A percentile compares a stretch with the other conserved stretches of the same genome.
Evolutionary conservation across 2,329 filamentous ascomycete genomes (phyloP).

Genomic region (Paracorniculantispora psalliotae): DNA sequence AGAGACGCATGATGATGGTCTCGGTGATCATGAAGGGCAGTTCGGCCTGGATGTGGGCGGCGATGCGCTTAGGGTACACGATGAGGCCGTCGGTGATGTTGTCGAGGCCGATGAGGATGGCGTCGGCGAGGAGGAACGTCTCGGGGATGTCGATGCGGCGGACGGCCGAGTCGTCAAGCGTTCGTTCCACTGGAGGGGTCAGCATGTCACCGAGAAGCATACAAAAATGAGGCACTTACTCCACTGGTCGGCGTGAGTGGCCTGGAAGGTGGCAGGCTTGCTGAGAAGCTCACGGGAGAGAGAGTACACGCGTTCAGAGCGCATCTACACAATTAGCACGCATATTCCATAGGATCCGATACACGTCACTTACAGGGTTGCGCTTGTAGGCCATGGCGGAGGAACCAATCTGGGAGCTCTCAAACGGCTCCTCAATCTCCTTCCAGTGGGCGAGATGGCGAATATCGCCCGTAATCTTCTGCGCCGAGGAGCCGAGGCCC

Average conservation of each 20-base stretch:
- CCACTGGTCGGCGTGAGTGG: conserved; percentile 30
- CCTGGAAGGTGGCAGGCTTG: conserved; percentile 30
- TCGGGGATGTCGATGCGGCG: conserved; percentile 62
- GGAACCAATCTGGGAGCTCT: conserved; percentile 71
- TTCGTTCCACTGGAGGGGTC: conserved; percentile 59
- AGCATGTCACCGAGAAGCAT: not conserved
- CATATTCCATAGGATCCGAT: conserved; percentile 23
- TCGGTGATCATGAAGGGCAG: conserved; percentile 79
- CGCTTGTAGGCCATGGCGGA: conserved; percentile 42
- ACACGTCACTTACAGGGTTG: conserved; percentile 26
- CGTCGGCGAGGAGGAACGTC: conserved; percentile 62
- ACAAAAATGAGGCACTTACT: conserved; percentile 17
- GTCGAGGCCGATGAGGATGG: conserved; percentile 61
- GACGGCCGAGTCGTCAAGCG: conserved; percentile 72
- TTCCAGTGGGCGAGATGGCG: conserved; percentile 70
- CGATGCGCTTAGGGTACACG: conserved; percentile 74
- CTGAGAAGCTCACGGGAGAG: conserved; percentile 42
- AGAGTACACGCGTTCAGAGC: conserved; percentile 41
- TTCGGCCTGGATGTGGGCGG: conserved; percentile 63
- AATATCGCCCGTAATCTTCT: conserved; percentile 68
- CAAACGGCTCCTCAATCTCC: conserved; percentile 81
- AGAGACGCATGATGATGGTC: conserved; percentile 70
- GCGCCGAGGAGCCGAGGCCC: conserved; percentile 71
- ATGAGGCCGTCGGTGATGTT: conserved; percentile 66
- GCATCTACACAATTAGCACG: conserved; percentile 35